phyloP scores from a whole-genome alignment of 2,329 filamentous ascomycete genomes.

The Coleophoma cylindrospora region DNA sequence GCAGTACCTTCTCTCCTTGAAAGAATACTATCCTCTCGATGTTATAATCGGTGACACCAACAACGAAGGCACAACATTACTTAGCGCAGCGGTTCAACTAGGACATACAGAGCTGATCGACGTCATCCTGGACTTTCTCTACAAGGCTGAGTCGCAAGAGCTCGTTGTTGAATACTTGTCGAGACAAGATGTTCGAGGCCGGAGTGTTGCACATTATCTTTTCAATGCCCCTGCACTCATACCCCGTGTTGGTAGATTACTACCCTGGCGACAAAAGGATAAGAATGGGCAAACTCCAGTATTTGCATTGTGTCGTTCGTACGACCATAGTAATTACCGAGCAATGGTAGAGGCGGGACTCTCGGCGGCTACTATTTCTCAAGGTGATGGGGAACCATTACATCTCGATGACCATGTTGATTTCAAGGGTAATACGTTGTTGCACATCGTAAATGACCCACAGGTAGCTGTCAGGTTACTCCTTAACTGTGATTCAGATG shows the following conservation, averaged over 20 bases:
- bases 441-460: constrained; percentile 93
- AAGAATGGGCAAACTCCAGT: constrained; percentile 97
- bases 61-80: constrained; percentile 81
- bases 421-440: constrained; percentile 83
- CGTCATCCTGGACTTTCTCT: constrained; percentile 67
- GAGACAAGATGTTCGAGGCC: constrained; percentile 75
- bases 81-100: constrained; percentile 87
- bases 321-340: constrained; percentile 84
- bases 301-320: constrained; percentile 91
- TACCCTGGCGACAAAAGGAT: constrained; percentile 88
- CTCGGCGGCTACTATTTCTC: constrained; percentile 64
- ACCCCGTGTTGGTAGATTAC: constrained; percentile 64
- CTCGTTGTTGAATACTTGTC: constrained; percentile 64
- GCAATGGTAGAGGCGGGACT: constrained; percentile 84
- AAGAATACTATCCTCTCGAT: constrained; percentile 67
- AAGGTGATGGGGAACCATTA: constrained; percentile 73
- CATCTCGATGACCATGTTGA: constrained; percentile 93
- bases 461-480: constrained; percentile 71
- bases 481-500: constrained; percentile 84
- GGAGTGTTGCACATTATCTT: constrained; percentile 91
- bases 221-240: constrained; percentile 88
- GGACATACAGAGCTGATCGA: constrained; percentile 72
- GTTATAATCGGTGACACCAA: constrained; percentile 79
- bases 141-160: constrained; percentile 47
- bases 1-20: constrained; percentile 71